These are phyloP conservation scores for Sphaerostilbella broomeana DNA, from an alignment of 2,329 filamentous ascomycete species.

Conservation along the genomic window DNA sequence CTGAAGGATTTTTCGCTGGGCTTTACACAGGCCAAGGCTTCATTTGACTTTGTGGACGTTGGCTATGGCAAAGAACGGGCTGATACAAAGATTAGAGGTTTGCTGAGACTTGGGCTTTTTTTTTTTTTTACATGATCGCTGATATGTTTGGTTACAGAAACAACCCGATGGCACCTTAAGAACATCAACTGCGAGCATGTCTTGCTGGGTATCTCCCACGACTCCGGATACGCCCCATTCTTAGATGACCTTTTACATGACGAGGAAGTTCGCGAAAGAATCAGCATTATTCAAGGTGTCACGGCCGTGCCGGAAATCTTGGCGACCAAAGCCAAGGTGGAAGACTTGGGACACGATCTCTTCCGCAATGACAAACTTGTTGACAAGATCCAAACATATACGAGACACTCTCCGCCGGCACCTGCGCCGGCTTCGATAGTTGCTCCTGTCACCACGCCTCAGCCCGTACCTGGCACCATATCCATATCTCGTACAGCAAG, in stretches of 20 bases:
- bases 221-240: slow-evolving; percentile 54
- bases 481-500: slow-evolving; percentile 14
- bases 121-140: too few species aligned
- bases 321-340: slow-evolving; percentile 39
- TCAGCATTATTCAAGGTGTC: slow-evolving; percentile 49
- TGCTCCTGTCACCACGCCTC: background rate
- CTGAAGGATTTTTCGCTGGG: slow-evolving; percentile 52
- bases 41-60: slow-evolving; percentile 59
- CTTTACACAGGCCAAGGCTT: slow-evolving; percentile 52
- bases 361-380: slow-evolving; percentile 50
- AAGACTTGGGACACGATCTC: slow-evolving; percentile 39
- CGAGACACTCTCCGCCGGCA: background rate
- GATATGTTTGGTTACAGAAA: slow-evolving; percentile 31
- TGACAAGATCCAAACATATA: slow-evolving; percentile 24
- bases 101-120: slow-evolving; percentile 6
- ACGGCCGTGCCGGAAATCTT: slow-evolving; percentile 45
- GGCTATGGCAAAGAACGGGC: slow-evolving; percentile 52
- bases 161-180: slow-evolving; percentile 49
- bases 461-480: too few species aligned
- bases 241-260: slow-evolving; percentile 48
- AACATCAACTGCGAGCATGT: slow-evolving; percentile 58
- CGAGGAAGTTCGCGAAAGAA: slow-evolving; percentile 33
- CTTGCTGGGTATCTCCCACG: slow-evolving; percentile 55
- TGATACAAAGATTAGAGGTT: slow-evolving; percentile 56
- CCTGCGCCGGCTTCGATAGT: background rate